Evolutionary conservation across 805 yeast species (phyloP).

Genomic region (Maudiozyma serrabonitensis): DNA sequence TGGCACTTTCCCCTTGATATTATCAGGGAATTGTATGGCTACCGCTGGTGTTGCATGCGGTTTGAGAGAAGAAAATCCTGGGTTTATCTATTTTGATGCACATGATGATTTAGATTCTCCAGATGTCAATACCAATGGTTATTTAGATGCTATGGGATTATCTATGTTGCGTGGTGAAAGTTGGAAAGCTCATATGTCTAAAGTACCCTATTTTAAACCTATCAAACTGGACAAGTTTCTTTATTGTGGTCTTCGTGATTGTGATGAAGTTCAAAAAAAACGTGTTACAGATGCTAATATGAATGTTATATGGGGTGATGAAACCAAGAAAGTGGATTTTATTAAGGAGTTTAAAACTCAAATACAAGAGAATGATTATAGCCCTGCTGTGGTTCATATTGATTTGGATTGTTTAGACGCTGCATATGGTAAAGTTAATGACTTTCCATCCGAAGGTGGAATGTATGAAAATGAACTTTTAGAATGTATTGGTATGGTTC

Average conservation of each 20-base stretch:
- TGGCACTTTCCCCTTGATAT: not conserved
- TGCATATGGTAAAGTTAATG: not conserved
- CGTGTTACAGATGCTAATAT: not conserved
- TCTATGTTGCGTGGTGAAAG: slow-evolving; percentile 1
- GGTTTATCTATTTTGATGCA: slow-evolving; percentile 1
- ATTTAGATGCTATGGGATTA: not conserved
- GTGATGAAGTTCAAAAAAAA: not conserved
- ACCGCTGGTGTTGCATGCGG: not conserved
- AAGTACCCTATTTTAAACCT: not conserved
- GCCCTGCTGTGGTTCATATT: not conserved
- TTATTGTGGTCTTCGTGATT: not conserved
- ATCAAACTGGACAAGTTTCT: not conserved
- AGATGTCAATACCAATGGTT: not conserved
- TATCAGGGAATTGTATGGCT: not conserved
- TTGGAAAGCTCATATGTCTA: not conserved
- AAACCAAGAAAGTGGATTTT: not conserved
- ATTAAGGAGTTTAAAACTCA: not conserved
- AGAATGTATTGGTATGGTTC: not conserved
- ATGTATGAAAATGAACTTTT: not conserved
- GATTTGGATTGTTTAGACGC: not conserved
- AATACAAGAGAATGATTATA: not conserved
- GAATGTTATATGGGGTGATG: not conserved
- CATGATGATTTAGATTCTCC: slow-evolving; percentile 1
- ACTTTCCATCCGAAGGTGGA: not conserved
- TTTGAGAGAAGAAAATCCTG: not conserved